Conservation (phyloP, 164 flowering plant genomes). For the Houttuynia cordata region DNA sequence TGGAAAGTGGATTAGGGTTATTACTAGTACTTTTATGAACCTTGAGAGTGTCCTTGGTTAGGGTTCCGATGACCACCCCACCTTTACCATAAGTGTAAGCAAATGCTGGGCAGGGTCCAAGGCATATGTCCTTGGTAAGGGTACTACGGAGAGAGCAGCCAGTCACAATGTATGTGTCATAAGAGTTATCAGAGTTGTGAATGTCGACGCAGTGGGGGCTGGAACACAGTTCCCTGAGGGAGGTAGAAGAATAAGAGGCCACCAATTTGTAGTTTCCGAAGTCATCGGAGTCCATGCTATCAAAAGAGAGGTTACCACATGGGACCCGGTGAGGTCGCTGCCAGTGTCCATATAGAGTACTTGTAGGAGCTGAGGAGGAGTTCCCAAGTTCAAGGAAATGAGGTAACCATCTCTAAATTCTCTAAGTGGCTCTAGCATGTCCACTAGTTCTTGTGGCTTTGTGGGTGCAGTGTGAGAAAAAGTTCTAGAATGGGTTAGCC, state of each 20-base stretch:
- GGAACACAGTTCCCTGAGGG: slow-evolving; percentile 36
- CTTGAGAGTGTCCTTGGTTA: slow-evolving; percentile 43
- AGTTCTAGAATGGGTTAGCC: slow-evolving; percentile 33
- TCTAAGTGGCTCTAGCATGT: slow-evolving; percentile 47
- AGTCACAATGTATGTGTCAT: slow-evolving; percentile 42
- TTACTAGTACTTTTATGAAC: slow-evolving; percentile 23
- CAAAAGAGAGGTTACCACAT: slow-evolving; percentile 58
- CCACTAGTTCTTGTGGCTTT: slow-evolving; percentile 16
- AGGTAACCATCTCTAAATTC: slow-evolving; percentile 60
- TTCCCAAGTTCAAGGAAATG: slow-evolving; percentile 49
- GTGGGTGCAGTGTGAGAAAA: slow-evolving; percentile 9
- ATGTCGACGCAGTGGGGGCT: slow-evolving; percentile 41
- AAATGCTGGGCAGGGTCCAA: slow-evolving; percentile 66
- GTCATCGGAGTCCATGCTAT: slow-evolving; percentile 55
- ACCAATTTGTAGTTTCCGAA: slow-evolving; percentile 28
- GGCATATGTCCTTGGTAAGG: slow-evolving; percentile 34
- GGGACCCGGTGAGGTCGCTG: slow-evolving; percentile 82
- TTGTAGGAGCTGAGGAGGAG: slow-evolving; percentile 57
- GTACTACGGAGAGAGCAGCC: slow-evolving; percentile 54
- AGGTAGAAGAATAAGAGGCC: slow-evolving; percentile 35
- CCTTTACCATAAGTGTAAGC: slow-evolving; percentile 65
- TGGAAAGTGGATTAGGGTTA: slow-evolving; percentile 12
- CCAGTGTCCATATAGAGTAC: slow-evolving; percentile 74
- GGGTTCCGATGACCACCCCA: slow-evolving; percentile 34
- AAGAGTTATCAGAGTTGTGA: slow-evolving; percentile 51